Conservation (phyloP, 805 yeast genomes). For the Myxozyma lipomycoides region DNA sequence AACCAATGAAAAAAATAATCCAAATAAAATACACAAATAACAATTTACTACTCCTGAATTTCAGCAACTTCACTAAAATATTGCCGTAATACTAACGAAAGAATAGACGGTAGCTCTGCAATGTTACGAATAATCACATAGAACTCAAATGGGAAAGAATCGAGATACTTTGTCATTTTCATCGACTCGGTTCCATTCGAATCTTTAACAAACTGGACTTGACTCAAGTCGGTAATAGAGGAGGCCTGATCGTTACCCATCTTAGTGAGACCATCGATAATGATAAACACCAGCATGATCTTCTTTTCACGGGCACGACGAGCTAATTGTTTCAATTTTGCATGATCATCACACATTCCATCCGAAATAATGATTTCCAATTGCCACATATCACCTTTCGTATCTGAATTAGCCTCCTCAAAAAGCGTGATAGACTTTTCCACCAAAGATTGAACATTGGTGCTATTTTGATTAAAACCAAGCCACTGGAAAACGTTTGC, state of each 20-base stretch:
- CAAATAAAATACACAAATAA: neutral
- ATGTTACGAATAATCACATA: constrained; percentile 91
- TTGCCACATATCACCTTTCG: constrained; percentile 74
- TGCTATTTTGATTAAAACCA: constrained; percentile 80
- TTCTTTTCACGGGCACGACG: constrained; percentile 88
- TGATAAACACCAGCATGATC: constrained; percentile 91
- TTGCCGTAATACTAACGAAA: constrained; percentile 84
- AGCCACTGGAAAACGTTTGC: constrained; percentile 81
- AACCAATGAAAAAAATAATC: neutral
- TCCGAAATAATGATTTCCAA: constrained; percentile 89
- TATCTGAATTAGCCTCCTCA: constrained; percentile 50
- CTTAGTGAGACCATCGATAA: constrained; percentile 79
- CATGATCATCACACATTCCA: constrained; percentile 97
- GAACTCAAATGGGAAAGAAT: constrained; percentile 93
- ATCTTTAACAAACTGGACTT: constrained; percentile 66
- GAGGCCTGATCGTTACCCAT: constrained; percentile 44
- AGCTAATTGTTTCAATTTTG: constrained; percentile 71
- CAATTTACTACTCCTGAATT: constrained; percentile 1
- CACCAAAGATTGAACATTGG: constrained; percentile 76
- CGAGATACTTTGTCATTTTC: constrained; percentile 78
- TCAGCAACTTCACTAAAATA: constrained; percentile 72
- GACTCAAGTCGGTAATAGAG: constrained; percentile 91
- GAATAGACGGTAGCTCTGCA: constrained; percentile 84
- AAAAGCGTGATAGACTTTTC: constrained; percentile 69
- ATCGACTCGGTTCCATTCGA: constrained; percentile 64